A percentile compares a stretch with the other conserved stretches of the same genome.
Conservation (phyloP, 768 basidiomycete species). For the Xerocomellus amylosporus region DNA sequence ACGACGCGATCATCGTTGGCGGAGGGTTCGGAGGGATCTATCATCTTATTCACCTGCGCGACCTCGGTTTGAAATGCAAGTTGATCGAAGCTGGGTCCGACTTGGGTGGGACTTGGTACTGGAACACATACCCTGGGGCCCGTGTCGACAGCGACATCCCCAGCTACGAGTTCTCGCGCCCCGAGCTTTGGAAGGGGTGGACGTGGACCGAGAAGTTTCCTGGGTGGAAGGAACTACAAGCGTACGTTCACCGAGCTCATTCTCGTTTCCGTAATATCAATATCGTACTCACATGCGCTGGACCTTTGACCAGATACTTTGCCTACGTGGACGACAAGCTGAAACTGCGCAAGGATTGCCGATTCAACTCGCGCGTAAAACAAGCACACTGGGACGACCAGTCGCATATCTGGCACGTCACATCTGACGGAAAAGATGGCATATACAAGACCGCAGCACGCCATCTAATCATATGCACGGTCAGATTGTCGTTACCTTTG, state of each 20-base stretch:
- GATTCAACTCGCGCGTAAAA: conserved; percentile 10
- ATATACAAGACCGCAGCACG: conserved; percentile 9
- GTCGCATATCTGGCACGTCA: conserved; percentile 7
- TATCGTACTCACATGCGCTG: background rate
- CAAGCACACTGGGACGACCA: conserved; percentile 12
- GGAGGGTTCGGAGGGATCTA: conserved; percentile 10
- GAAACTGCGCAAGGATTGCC: conserved; percentile 15
- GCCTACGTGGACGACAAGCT: conserved; percentile 11
- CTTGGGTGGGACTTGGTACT: conserved; percentile 16
- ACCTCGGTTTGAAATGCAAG: conserved; percentile 9
- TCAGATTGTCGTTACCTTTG: background rate
- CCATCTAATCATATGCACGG: conserved; percentile 14
- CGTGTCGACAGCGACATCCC: conserved; percentile 13
- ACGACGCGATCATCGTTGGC: conserved; percentile 11
- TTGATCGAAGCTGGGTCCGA: conserved; percentile 8
- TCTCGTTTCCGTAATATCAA: background rate
- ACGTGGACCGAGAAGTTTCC: conserved; percentile 16
- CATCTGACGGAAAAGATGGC: conserved; percentile 6
- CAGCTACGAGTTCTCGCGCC: conserved; percentile 6
- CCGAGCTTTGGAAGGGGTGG: conserved; percentile 14
- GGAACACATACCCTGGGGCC: conserved; percentile 14
- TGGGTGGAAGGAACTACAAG: conserved; percentile 8
- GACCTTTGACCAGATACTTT: conserved; percentile 6
- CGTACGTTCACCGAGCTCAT: background rate
- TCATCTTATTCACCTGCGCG: conserved; percentile 8